Percentiles rank a stretch among this genome's conserved stretches.
Conservation (phyloP, 768 basidiomycete genomes). For the Phanerochaete sordida region DNA sequence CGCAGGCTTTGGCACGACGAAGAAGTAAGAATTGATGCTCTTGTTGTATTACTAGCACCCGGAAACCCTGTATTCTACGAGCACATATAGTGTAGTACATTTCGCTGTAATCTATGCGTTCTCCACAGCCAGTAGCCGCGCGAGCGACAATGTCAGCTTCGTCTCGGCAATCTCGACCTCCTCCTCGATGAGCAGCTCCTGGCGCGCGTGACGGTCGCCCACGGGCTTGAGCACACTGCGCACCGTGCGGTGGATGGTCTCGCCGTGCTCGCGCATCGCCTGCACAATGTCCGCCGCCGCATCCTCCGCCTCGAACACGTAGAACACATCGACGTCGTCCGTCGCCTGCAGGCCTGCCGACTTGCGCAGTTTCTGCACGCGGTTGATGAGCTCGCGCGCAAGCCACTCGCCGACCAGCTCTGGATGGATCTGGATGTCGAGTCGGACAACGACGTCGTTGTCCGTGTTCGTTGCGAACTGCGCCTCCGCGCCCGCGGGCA, state of each 20-base stretch:
- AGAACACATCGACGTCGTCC: slow-evolving; percentile 89
- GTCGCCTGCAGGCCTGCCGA: slow-evolving; percentile 94
- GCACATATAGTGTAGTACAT: slow-evolving; percentile 30
- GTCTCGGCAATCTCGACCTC: slow-evolving; percentile 83
- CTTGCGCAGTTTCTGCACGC: slow-evolving; percentile 93
- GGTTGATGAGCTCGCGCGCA: slow-evolving; percentile 85
- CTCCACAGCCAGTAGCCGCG: slow-evolving; percentile 37
- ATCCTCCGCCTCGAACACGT: slow-evolving; percentile 67
- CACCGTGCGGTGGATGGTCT: slow-evolving; percentile 70
- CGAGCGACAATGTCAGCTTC: slow-evolving; percentile 71
- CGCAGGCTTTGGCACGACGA: slow-evolving; percentile 83
- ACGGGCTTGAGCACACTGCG: slow-evolving; percentile 65
- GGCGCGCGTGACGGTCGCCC: slow-evolving; percentile 45
- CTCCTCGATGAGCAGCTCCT: slow-evolving; percentile 68
- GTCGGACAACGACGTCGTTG: slow-evolving; percentile 90
- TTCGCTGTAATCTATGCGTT: slow-evolving; percentile 15
- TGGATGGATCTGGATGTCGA: slow-evolving; percentile 85
- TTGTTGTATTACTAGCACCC: not conserved
- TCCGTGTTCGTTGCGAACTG: slow-evolving; percentile 85
- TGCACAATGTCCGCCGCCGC: slow-evolving; percentile 55
- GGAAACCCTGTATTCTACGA: slow-evolving; percentile 21
- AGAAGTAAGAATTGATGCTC: slow-evolving; percentile 47
- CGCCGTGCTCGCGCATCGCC: slow-evolving; percentile 64
- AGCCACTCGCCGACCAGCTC: slow-evolving; percentile 88
- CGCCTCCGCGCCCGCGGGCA: slow-evolving; percentile 48